Conservation (phyloP, 495 filamentous ascomycete species). For the Lasiosphaeria hispida region DNA sequence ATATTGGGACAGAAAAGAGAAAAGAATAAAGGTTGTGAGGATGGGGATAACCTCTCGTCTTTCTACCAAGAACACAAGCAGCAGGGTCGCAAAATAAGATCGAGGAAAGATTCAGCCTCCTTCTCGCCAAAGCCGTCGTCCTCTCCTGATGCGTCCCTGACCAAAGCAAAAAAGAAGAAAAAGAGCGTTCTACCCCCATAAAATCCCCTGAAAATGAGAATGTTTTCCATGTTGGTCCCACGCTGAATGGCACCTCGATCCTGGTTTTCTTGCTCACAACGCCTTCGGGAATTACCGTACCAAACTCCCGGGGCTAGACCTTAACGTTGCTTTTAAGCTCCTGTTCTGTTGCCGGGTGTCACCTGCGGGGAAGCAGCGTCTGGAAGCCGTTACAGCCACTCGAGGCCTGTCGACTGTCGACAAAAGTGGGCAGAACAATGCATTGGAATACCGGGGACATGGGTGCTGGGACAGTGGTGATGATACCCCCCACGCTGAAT, state of each 20-base stretch:
- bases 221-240: too few species aligned
- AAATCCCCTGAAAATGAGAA: too few species aligned
- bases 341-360: not conserved
- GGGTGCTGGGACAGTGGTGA: not conserved
- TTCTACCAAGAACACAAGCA: not conserved
- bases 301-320: not conserved
- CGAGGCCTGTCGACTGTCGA: not conserved
- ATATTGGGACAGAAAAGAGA: not conserved
- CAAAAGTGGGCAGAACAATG: slow-evolving; percentile 1
- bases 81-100: not conserved
- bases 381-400: slow-evolving; percentile 2
- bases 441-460: not conserved
- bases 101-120: not conserved
- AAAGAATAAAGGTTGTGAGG: not conserved
- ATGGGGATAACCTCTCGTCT: not conserved
- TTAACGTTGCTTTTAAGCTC: not conserved
- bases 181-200: not conserved
- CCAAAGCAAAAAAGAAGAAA: slow-evolving; percentile 2
- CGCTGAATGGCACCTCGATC: slow-evolving; percentile 4
- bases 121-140: not conserved
- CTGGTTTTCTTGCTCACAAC: not conserved
- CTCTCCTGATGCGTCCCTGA: slow-evolving; percentile 3
- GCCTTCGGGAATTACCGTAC: not conserved
- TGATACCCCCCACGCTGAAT: slow-evolving; percentile 8
- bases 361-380: not conserved